phyloP scores from a whole-genome alignment of 2,329 filamentous ascomycete genomes.

The Trichoderma asperellum region DNA sequence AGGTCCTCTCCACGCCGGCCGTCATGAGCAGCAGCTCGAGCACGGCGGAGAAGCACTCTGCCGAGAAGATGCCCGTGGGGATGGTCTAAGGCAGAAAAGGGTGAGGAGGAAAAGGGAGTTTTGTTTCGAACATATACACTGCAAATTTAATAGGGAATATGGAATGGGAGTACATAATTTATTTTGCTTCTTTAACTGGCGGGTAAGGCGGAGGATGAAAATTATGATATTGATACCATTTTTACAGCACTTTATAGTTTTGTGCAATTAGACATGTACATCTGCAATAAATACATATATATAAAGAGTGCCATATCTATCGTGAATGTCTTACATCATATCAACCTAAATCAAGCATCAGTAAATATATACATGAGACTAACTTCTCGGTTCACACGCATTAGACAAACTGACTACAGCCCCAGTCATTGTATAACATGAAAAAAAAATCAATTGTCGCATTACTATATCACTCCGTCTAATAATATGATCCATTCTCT shows the following conservation, averaged over 20 bases:
- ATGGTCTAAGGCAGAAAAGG: not conserved
- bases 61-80: conserved; percentile 13
- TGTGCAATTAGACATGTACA: not conserved
- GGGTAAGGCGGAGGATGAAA: not conserved
- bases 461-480: conserved; percentile 12
- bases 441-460: conserved; percentile 6
- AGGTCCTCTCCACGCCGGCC: conserved; percentile 33
- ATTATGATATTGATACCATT: conserved; percentile 17
- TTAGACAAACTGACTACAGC: not conserved
- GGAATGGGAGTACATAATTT: conserved; percentile 4
- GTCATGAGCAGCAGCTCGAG: conserved; percentile 33
- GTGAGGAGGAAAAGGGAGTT: too few relatives aligned
- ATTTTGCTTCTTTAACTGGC: not conserved
- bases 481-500: conserved; percentile 14
- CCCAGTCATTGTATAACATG: not conserved
- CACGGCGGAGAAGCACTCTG: conserved; percentile 39
- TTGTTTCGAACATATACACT: not conserved
- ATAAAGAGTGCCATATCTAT: not conserved
- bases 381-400: not conserved
- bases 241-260: conserved; percentile 2
- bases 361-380: not conserved
- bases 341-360: not conserved
- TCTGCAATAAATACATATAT: not conserved
- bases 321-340: not conserved
- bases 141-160: not conserved